phyloP scores from a whole-genome alignment of 2,329 filamentous ascomycete species.

The Phyllosticta capitalensis region DNA sequence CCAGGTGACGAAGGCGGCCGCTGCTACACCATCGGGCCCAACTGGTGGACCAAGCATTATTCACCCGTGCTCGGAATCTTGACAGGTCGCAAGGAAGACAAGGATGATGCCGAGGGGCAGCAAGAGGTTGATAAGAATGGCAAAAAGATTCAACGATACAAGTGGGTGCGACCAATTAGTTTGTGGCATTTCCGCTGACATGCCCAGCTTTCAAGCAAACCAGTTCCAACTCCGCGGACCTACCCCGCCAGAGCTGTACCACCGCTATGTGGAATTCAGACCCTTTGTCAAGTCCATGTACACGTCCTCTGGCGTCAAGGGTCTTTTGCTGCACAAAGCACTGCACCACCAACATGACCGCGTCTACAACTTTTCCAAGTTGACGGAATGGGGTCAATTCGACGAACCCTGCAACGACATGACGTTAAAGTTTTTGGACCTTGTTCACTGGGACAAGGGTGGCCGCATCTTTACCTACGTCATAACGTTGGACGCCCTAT shows the following conservation, averaged over 20 bases:
- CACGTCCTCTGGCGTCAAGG: conserved; percentile 63
- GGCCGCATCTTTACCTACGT: conserved; percentile 87
- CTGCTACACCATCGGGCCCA: conserved; percentile 73
- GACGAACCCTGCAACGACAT: conserved; percentile 58
- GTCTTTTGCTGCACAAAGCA: conserved; percentile 71
- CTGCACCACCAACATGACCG: conserved; percentile 83
- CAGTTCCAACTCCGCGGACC: conserved; percentile 82
- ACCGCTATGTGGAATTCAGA: conserved; percentile 87
- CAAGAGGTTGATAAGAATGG: conserved; percentile 19
- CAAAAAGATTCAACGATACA: conserved; percentile 60
- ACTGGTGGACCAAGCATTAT: conserved; percentile 70
- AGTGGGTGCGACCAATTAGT: conserved; percentile 45
- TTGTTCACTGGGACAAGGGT: conserved; percentile 78
- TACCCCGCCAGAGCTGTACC: conserved; percentile 70
- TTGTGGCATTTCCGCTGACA: neutral
- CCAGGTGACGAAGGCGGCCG: conserved; percentile 53
- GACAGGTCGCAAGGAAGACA: conserved; percentile 52
- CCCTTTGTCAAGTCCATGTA: conserved; percentile 89
- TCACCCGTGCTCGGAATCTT: conserved; percentile 82
- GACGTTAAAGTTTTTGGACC: conserved; percentile 70
- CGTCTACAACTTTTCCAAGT: conserved; percentile 78
- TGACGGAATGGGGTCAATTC: conserved; percentile 64
- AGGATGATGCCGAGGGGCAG: conserved; percentile 19
- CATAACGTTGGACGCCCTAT: conserved; percentile 72
- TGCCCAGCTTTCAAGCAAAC: conserved; percentile 77